Evolutionary conservation across 192 early-diverging fungal species (phyloP).

Genomic region (Spizellomyces sp.): DNA sequence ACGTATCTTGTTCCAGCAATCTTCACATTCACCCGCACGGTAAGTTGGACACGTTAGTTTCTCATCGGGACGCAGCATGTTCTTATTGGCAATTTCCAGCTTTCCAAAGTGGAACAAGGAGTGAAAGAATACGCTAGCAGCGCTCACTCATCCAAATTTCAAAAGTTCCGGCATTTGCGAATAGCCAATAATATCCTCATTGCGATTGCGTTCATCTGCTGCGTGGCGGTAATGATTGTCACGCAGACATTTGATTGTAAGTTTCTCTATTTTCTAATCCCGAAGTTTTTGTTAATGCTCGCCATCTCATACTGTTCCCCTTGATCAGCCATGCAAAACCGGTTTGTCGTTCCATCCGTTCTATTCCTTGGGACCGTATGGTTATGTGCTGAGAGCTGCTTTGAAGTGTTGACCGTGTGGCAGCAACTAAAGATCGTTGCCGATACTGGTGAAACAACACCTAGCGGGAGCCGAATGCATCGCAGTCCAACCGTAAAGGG

Average conservation of each 20-base stretch:
- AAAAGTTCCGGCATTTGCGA: background rate
- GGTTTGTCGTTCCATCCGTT: conserved; percentile 6
- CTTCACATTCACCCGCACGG: conserved; percentile 1
- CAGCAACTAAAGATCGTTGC: background rate
- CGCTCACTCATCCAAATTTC: background rate
- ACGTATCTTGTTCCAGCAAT: conserved; percentile 6
- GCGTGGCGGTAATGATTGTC: background rate
- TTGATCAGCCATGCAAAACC: background rate
- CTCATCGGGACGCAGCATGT: too few relatives aligned
- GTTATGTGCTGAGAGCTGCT: conserved; percentile 8
- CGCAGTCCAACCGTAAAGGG: too few relatives aligned
- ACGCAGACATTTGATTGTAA: conserved; percentile 17
- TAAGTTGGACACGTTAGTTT: background rate
- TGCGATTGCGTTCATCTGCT: conserved; percentile 1
- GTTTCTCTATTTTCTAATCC: background rate
- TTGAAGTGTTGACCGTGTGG: background rate
- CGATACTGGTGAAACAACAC: too few relatives aligned
- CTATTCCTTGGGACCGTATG: background rate
- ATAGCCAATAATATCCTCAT: conserved; percentile 12
- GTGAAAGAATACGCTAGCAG: background rate
- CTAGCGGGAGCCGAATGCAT: too few relatives aligned
- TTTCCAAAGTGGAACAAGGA: too few relatives aligned
- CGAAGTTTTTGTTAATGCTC: background rate
- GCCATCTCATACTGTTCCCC: background rate
- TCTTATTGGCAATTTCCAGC: too few relatives aligned